Evolutionary conservation across 1,139 yeast genomes (phyloP), one percentile per base, ranked within the genome.

Genomic region (Zygoascus meyerae): DNA sequence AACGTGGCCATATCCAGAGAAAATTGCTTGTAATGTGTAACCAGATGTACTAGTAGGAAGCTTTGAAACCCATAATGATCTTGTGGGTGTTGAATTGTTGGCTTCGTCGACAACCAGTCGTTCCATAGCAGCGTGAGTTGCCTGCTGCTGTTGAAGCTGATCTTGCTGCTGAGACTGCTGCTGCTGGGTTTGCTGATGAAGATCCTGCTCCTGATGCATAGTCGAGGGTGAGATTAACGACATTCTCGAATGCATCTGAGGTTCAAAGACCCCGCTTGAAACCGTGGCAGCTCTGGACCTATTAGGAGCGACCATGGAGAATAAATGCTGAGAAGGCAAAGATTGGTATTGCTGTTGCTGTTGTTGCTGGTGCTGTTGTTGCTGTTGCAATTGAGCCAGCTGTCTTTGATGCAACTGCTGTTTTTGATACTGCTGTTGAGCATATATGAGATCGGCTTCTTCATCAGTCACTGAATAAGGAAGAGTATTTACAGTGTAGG

Each of bases 51-150:
- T 61, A 5, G 75, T 68, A 18, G 95, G 90, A 56, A 90, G 69
- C 62, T 89, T 86, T 46, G 89, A 86, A 48, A 90, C 72, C 60
- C 90, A 74, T 42, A 90, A 71, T 12, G 83, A 81, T 53, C 83
- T 78, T 0, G 97, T 83, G 7, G 95, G 90, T 18, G 35, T 34
- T 1, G 40, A 44, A 43, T 31, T 16, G 47, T 30, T 45, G 45
- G 33, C 18, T 44, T 44, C 42, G 16, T 44, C 46, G 12, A 42
- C 30, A 18, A 38, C 34, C 11, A 29, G 29, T 8, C 38, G 29
- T 31, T 43, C 46, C 16, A 21, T 16, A 8, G 36, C 28, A 35
- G 34, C 15, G 10, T 16, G 34, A n/a, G 40, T 26, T 5, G 29
- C 12, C 7, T 21, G 26, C 4, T 7, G 4, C 26, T 21, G 26